Base-by-base conservation (phyloP, 2,329 filamentous ascomycete species). In the Mollisiaceae sp. region DNA sequence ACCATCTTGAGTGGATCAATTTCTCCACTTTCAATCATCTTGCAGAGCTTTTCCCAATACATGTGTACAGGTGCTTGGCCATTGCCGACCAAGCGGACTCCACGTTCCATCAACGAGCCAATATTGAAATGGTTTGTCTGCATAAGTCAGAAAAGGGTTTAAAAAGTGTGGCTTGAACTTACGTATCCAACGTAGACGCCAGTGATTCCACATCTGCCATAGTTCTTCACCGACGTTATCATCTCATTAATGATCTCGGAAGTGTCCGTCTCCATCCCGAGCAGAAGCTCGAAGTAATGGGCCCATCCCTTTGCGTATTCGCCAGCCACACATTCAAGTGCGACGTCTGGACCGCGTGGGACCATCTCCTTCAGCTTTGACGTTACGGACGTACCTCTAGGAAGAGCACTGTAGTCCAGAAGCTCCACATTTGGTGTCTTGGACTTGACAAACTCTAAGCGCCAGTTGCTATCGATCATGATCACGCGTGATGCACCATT, bases 1-100 rank as follows among this genome's bases (percentile, higher is more conserved):
- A 96, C 81, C 91, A 96, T 96, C 75, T 91, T 88, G 41, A 90
- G 78, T 0, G 92, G 91, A 66, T 96, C 88, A 50, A 96, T 86
- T 69, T 89, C 83, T 38, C 88, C 87, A 24, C 82, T 82, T 72
- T 89, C 84, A 67, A 96, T 90, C 78, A 81, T 80, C 67, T 85
- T 79, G 55, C 95, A 82, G n/a, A 96, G 81, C 3, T 91, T 85
- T 27, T 92, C 83, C 93, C 60, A 66, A 27, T 66, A 66, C 39
- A 66, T 36, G 38, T 66, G 64, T 18, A 66, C 64, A 24, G 64
- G 64, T 1, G 64, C 64, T 71, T 89, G 86, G 1, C 86, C 86
- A 71, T 87, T 87, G 20, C 86, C 86, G 52, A 88, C 93, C 54
- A 97, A 84, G 1, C 91, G 89, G 70, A 96, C 87, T n/a, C 92